Evolutionary conservation across 2,329 filamentous ascomycete genomes (phyloP), one percentile per base, ranked within the genome.

Genomic region (Allantophomopsis cytisporea): DNA sequence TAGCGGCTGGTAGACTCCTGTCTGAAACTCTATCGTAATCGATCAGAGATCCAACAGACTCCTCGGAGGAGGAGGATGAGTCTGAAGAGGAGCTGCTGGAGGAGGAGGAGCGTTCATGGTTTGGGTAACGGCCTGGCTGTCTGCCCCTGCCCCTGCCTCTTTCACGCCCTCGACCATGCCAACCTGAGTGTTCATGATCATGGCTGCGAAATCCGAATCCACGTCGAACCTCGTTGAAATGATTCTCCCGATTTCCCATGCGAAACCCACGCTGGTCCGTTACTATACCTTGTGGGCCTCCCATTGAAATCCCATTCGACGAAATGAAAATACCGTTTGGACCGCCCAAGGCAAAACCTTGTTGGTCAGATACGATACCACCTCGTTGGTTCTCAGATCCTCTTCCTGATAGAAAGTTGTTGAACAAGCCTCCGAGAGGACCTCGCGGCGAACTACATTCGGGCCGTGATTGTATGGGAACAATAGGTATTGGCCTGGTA

Each of bases 21-120:
- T 66, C 64, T 11, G 52, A 54, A 2, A 76, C 57, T 33, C 69
- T 62, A 41, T 73, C 66, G 48, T 67, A 68, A 39, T 68, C 63
- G 0, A 71, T 69, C 1, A 77, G 65, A 2, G 69, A 73, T 30
- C 65, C 70, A 39, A 74, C 54, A 2, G 66, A 69, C 1, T 55
- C 53, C 8, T 44, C 42, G 1, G 59, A 61, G 18, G 40, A 41
- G 2, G 45, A 48, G 4, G 21, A 31, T 1, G 59, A 61, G 20
- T 39, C 41, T 3, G 45, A 46, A 4, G 21, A 33, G 12, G 50
- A 60, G 8, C 54, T 55, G 1, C 57, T 61, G 0, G 55, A 59
- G 0, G 60, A 63, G 3, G 46, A 53, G n/a, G 54, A 57, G 42
- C 2, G 54, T 46, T 16, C 38, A 39, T 35, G 53, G 46, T 15